Evolutionary conservation across 2,329 filamentous ascomycete genomes (phyloP).

Genomic region (Metarhizium humberi): DNA sequence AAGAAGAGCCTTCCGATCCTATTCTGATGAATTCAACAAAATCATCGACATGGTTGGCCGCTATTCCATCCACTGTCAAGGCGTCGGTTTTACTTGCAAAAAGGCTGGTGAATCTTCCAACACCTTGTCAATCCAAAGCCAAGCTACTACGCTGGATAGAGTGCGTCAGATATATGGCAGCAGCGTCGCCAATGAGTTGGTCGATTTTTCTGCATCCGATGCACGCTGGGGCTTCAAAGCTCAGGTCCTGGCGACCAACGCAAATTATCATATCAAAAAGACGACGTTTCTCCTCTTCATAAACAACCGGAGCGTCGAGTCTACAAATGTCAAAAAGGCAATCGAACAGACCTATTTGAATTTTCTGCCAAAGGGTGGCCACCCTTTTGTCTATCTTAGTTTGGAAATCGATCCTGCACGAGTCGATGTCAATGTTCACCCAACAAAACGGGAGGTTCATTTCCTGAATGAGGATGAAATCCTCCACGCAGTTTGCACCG

Average conservation of each 20-base stretch:
- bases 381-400: constrained; percentile 88
- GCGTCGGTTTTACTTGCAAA: constrained; percentile 94
- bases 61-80: constrained; percentile 83
- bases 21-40: constrained; percentile 94
- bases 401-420: constrained; percentile 85
- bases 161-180: constrained; percentile 87
- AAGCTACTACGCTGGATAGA: constrained; percentile 65
- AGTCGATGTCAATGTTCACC: constrained; percentile 96
- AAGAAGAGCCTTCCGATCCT: constrained; percentile 78
- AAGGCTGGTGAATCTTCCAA: constrained; percentile 84
- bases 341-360: constrained; percentile 81
- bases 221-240: constrained; percentile 77
- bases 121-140: constrained; percentile 69
- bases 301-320: constrained; percentile 92
- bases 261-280: constrained; percentile 89
- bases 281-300: constrained; percentile 87
- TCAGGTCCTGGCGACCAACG: constrained; percentile 75
- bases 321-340: constrained; percentile 75
- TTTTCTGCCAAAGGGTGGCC: constrained; percentile 87
- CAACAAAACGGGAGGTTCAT: constrained; percentile 93
- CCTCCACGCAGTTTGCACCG: constrained; percentile 72
- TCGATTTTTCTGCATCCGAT: constrained; percentile 65
- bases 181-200: constrained; percentile 76
- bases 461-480: constrained; percentile 98
- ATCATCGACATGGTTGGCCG: constrained; percentile 91